These are phyloP conservation scores for Sphagnum contortum DNA, from an alignment of 225 moss, liverwort and hornwort species.

Conservation along the genomic window DNA sequence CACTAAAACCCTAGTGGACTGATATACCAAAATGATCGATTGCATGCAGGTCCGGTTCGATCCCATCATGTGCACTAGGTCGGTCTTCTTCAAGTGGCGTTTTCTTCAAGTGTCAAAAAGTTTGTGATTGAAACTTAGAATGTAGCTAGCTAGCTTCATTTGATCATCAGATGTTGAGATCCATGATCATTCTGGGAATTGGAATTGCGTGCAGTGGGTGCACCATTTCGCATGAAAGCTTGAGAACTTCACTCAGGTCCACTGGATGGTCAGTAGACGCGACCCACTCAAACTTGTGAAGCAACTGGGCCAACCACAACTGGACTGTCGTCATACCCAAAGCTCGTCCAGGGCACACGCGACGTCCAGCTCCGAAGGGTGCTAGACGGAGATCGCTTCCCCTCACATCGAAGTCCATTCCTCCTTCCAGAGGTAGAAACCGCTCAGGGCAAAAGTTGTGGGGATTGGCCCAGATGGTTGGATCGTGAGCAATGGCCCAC, in stretches of 20 bases:
- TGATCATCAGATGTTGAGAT: no score
- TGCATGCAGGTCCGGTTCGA: no score
- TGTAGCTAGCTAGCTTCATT: no score
- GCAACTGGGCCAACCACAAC: slow-evolving; percentile 43
- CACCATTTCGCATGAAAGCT: slow-evolving; percentile 69
- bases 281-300: slow-evolving; percentile 53
- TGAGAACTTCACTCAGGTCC: slow-evolving; percentile 33
- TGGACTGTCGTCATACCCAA: slow-evolving; percentile 37
- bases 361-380: slow-evolving; percentile 55
- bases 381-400: slow-evolving; percentile 55
- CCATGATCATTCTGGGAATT: no score
- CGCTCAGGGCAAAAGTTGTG: slow-evolving; percentile 32
- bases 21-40: no score
- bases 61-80: no score
- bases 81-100: no score
- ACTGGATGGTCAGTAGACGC: slow-evolving; percentile 9
- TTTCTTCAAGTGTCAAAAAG: no score
- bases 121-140: no score
- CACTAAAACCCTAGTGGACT: no score
- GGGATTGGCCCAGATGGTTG: slow-evolving; percentile 20
- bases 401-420: slow-evolving; percentile 26
- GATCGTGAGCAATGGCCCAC: slow-evolving; percentile 65
- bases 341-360: slow-evolving; percentile 52
- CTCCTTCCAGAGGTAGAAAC: slow-evolving; percentile 12
- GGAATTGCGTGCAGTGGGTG: slow-evolving; percentile 25